Conservation (phyloP, 176 grass and related monocot genomes). For the Oryza nivara region DNA sequence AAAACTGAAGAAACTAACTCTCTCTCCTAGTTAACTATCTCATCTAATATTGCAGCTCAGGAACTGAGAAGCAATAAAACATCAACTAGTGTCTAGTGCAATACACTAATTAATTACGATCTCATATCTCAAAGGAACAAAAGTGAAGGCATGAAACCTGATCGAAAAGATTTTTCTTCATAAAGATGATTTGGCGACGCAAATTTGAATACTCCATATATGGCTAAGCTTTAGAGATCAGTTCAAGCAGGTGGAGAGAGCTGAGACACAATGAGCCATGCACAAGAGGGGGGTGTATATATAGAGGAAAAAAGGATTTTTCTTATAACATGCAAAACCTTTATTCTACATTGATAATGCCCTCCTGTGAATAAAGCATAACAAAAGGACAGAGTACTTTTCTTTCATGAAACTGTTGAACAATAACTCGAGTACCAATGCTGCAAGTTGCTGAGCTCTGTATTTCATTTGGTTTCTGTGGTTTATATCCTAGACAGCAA, state of each 20-base stretch:
- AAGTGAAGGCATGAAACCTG: conserved; percentile 49
- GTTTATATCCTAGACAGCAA: conserved; percentile 37
- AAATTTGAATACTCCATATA: conserved; percentile 61
- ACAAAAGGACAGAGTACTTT: conserved; percentile 47
- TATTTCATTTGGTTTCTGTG: conserved; percentile 30
- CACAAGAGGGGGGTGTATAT: conserved; percentile 41
- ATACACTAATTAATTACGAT: conserved; percentile 7
- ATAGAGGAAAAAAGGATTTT: conserved; percentile 48
- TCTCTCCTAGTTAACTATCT: not conserved
- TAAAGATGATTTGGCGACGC: conserved; percentile 46
- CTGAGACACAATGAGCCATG: conserved; percentile 41
- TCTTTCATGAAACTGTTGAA: conserved; percentile 37
- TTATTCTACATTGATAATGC: conserved; percentile 64
- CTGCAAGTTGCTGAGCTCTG: conserved; percentile 46
- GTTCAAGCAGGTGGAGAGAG: conserved; percentile 38
- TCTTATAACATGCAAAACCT: conserved; percentile 52
- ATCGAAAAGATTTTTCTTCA: conserved; percentile 88
- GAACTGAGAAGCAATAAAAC: not conserved
- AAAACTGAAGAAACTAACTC: conserved; percentile 19
- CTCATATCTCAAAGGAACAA: conserved; percentile 14
- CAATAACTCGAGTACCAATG: conserved; percentile 42
- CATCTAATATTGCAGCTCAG: conserved; percentile 12
- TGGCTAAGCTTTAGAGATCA: conserved; percentile 25
- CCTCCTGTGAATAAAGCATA: conserved; percentile 57
- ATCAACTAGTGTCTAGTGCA: not conserved